Evolutionary conservation across 1,284 basidiomycete species (phyloP).

Genomic region (Laetiporus sulphureus): DNA sequence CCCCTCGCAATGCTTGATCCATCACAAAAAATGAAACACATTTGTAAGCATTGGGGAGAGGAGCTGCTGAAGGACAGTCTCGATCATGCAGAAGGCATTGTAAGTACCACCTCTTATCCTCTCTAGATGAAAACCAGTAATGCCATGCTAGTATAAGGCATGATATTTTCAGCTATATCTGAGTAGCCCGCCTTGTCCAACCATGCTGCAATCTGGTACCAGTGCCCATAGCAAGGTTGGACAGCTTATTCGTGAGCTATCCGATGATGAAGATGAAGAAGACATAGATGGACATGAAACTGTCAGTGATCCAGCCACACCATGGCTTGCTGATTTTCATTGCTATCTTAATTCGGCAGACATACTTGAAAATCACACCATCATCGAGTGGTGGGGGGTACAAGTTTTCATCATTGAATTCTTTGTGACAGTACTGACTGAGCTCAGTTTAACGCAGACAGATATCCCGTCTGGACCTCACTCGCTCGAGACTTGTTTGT

Average conservation of each 20-base stretch:
- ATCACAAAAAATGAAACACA: slow-evolving; percentile 11
- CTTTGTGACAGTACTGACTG: background rate
- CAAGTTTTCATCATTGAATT: slow-evolving; percentile 4
- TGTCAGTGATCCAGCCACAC: background rate
- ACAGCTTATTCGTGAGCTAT: slow-evolving; percentile 1
- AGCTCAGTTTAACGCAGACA: slow-evolving; percentile 10
- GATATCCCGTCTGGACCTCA: slow-evolving; percentile 14
- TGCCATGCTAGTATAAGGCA: background rate
- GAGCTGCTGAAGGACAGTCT: slow-evolving; percentile 1
- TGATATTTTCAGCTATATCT: background rate
- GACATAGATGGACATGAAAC: background rate
- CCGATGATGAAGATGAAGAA: slow-evolving; percentile 3
- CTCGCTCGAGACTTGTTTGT: slow-evolving; percentile 14
- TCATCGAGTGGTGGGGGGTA: slow-evolving; percentile 30
- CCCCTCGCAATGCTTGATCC: slow-evolving; percentile 9
- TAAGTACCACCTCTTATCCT: background rate
- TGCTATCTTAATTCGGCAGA: slow-evolving; percentile 18
- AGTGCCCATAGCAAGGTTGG: too few species aligned
- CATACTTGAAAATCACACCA: slow-evolving; percentile 15
- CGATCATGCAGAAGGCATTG: background rate
- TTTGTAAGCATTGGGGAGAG: slow-evolving; percentile 15
- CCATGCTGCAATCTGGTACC: background rate
- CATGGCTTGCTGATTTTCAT: slow-evolving; percentile 13
- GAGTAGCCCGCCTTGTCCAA: background rate
- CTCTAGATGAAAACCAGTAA: background rate